phyloP scores from a whole-genome alignment of 257 asterid genomes.

The Capsicum rhomboideum region DNA sequence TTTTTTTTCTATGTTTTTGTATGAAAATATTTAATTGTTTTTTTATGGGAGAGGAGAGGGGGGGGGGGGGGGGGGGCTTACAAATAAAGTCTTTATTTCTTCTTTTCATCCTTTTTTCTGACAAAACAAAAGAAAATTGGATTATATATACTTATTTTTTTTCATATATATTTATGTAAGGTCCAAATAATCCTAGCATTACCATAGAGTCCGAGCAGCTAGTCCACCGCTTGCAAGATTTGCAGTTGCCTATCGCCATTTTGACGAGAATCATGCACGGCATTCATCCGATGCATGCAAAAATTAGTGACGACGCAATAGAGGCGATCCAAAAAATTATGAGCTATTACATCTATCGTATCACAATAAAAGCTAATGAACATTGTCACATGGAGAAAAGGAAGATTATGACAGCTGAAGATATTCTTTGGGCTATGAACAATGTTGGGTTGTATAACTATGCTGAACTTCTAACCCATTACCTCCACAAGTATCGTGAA shows the following conservation, averaged over 20 bases:
- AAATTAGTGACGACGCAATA: neutral
- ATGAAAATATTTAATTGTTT: too few species aligned
- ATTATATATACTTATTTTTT: neutral
- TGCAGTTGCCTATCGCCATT: neutral
- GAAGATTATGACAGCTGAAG: neutral
- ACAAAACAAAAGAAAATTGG: too few species aligned
- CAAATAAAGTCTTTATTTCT: too few species aligned
- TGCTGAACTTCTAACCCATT: slow-evolving; percentile 7
- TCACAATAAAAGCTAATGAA: neutral
- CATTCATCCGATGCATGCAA: neutral
- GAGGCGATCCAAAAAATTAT: neutral
- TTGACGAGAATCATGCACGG: neutral
- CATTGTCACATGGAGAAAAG: neutral
- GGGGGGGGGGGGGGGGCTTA: too few species aligned
- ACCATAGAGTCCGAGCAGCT: neutral
- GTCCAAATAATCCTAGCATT: neutral
- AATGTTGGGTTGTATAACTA: neutral
- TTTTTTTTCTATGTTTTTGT: too few species aligned
- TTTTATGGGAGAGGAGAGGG: too few species aligned
- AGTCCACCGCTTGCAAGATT: neutral
- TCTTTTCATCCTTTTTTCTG: neutral
- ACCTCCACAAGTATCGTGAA: slow-evolving; percentile 12
- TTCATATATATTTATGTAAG: neutral
- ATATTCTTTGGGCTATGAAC: neutral
- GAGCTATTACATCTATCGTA: neutral